phyloP scores from a whole-genome alignment of 2,329 filamentous ascomycete species.

The Diplodia scrobiculata region DNA sequence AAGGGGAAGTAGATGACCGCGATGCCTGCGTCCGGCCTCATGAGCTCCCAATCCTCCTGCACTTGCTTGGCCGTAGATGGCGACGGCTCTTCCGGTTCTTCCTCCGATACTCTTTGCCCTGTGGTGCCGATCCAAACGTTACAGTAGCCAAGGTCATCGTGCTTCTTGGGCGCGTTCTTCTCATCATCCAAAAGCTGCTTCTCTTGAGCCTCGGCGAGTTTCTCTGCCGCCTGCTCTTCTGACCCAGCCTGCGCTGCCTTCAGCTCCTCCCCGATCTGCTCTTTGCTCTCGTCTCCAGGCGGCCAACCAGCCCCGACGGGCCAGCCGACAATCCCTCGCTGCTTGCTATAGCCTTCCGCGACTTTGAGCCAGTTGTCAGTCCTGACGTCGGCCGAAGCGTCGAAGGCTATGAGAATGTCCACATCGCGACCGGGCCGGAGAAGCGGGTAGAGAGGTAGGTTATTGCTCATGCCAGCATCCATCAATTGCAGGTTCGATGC shows the following conservation, averaged over 20 bases:
- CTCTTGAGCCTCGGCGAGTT: slow-evolving; percentile 61
- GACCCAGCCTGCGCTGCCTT: slow-evolving; percentile 66
- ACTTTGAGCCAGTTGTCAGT: slow-evolving; percentile 96
- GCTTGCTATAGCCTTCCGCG: slow-evolving; percentile 86
- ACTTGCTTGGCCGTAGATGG: slow-evolving; percentile 55
- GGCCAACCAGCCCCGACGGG: slow-evolving; percentile 95
- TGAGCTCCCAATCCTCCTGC: slow-evolving; percentile 66
- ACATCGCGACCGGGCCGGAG: slow-evolving; percentile 85
- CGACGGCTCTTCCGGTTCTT: slow-evolving; percentile 58
- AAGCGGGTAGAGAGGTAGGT: slow-evolving; percentile 91
- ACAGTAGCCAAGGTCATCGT: slow-evolving; percentile 76
- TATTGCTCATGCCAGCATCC: slow-evolving; percentile 99
- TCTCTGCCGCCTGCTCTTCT: slow-evolving; percentile 62
- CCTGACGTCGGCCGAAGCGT: slow-evolving; percentile 89
- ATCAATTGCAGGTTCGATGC: slow-evolving; percentile 68
- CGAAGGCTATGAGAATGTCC: slow-evolving; percentile 88
- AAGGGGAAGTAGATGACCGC: slow-evolving; percentile 90
- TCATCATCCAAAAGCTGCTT: slow-evolving; percentile 33
- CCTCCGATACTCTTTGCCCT: slow-evolving; percentile 65
- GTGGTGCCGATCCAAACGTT: slow-evolving; percentile 92
- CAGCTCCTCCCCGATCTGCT: slow-evolving; percentile 66
- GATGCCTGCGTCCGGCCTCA: slow-evolving; percentile 78
- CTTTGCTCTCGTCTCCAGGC: slow-evolving; percentile 58
- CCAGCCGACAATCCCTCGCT: slow-evolving; percentile 91
- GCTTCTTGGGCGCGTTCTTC: slow-evolving; percentile 38